Conservation (phyloP, 495 filamentous ascomycete genomes). For the Parathielavia hyrcaniae region DNA sequence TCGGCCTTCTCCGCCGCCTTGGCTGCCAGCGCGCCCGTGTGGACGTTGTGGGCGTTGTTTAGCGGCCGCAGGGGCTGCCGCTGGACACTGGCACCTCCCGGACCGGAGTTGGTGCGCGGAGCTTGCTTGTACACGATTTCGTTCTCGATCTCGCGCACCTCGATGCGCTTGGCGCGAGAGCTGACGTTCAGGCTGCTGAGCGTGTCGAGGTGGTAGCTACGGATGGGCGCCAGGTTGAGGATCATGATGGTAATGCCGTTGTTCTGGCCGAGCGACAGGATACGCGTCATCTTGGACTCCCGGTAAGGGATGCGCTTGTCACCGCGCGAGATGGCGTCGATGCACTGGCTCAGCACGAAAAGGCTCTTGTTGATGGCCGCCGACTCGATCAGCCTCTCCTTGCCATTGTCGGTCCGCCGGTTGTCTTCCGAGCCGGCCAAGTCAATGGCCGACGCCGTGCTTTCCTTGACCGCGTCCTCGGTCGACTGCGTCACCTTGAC, state of each 20-base stretch:
- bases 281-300: conserved; percentile 96
- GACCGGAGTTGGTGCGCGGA: conserved; percentile 48
- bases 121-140: conserved; percentile 76
- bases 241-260: conserved; percentile 96
- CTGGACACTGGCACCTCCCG: conserved; percentile 41
- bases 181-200: conserved; percentile 91
- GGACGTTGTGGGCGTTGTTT: conserved; percentile 57
- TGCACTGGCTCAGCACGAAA: conserved; percentile 90
- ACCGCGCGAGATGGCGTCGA: conserved; percentile 75
- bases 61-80: conserved; percentile 76
- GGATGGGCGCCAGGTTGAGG: conserved; percentile 79
- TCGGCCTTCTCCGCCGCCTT: conserved; percentile 46
- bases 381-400: conserved; percentile 89
- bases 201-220: conserved; percentile 88
- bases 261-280: conserved; percentile 88
- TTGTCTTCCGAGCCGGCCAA: conserved; percentile 96
- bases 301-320: conserved; percentile 80
- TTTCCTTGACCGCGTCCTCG: conserved; percentile 62
- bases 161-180: conserved; percentile 93
- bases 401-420: conserved; percentile 85
- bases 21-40: conserved; percentile 39
- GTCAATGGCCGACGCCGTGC: conserved; percentile 90
- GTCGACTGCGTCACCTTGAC: conserved; percentile 78
- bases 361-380: conserved; percentile 97
- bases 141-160: conserved; percentile 90